Percentiles rank a stretch among this genome's conserved stretches.
These are phyloP conservation scores for Ophioceras dolichostomum DNA, from an alignment of 2,329 filamentous ascomycete genomes.

Conservation along the genomic window DNA sequence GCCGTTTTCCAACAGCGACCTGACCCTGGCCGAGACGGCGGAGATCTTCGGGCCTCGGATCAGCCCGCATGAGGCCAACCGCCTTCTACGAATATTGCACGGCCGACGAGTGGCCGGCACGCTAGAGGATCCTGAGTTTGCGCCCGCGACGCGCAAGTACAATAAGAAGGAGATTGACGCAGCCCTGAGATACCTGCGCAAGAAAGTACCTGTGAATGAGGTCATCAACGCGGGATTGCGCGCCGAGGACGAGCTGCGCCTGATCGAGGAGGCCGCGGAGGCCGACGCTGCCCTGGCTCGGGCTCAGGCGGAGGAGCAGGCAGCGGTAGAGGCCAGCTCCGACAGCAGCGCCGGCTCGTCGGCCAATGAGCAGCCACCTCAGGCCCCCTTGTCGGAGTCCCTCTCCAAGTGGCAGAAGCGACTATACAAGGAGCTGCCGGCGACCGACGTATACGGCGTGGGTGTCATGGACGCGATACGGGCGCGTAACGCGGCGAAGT, in stretches of 20 bases:
- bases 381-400: background rate
- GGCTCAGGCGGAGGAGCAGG: conserved; percentile 12
- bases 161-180: conserved; percentile 25
- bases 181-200: conserved; percentile 43
- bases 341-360: conserved; percentile 5
- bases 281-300: no score
- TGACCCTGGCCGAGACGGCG: conserved; percentile 32
- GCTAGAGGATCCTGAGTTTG: conserved; percentile 43
- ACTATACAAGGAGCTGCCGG: conserved; percentile 12
- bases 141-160: conserved; percentile 32
- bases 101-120: conserved; percentile 53
- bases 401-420: conserved; percentile 8
- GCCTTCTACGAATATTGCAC: conserved; percentile 44
- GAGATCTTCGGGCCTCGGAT: conserved; percentile 38
- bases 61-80: conserved; percentile 32
- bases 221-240: conserved; percentile 46
- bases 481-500: conserved; percentile 35
- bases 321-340: conserved; percentile 8
- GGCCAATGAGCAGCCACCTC: background rate
- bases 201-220: conserved; percentile 44
- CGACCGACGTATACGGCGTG: conserved; percentile 42
- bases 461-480: conserved; percentile 46
- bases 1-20: conserved; percentile 32
- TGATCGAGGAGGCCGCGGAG: conserved; percentile 28
- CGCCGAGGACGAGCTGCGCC: conserved; percentile 49